Percentiles rank a stretch among this genome's conserved stretches.
Evolutionary conservation across 192 early-diverging fungal genomes (phyloP).

Genomic region (Mycoemilia scoparia): DNA sequence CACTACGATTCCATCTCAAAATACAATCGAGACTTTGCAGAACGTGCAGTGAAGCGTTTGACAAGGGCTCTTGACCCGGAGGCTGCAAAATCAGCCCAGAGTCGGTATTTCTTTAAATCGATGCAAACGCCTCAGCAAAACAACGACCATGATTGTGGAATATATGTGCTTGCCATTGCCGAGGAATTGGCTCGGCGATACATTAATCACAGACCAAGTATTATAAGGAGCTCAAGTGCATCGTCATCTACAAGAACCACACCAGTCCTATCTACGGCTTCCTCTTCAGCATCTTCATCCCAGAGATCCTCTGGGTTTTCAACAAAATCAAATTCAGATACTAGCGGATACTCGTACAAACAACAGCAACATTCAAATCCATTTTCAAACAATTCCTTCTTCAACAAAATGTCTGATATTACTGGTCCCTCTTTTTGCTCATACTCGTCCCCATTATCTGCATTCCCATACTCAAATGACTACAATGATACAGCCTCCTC

Average conservation of each 20-base stretch:
- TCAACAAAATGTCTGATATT: not conserved
- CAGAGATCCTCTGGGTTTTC: not conserved
- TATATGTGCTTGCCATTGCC: conserved; percentile 27
- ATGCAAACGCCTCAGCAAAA: conserved; percentile 33
- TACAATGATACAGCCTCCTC: conserved; percentile 3
- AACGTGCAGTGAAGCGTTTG: conserved; percentile 23
- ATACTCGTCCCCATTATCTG: conserved; percentile 1
- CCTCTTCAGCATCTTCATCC: not conserved
- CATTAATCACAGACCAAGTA: conserved; percentile 11
- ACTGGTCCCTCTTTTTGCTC: not conserved
- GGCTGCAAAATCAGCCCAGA: too few species aligned
- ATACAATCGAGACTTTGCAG: conserved; percentile 25
- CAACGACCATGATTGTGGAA: conserved; percentile 27
- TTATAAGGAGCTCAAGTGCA: too few species aligned
- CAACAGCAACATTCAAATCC: not conserved
- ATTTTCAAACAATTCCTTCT: not conserved
- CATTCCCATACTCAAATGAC: conserved; percentile 15
- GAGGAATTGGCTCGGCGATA: conserved; percentile 24
- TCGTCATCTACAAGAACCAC: not conserved
- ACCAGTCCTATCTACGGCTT: not conserved
- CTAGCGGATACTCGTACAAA: not conserved
- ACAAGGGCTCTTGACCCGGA: conserved; percentile 17
- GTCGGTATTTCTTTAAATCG: conserved; percentile 29
- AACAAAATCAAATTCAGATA: not conserved
- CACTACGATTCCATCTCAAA: conserved; percentile 27